Evolutionary conservation across 225 moss, liverwort and hornwort species (phyloP).

Genomic region (Physcomitrellopsis africana): DNA sequence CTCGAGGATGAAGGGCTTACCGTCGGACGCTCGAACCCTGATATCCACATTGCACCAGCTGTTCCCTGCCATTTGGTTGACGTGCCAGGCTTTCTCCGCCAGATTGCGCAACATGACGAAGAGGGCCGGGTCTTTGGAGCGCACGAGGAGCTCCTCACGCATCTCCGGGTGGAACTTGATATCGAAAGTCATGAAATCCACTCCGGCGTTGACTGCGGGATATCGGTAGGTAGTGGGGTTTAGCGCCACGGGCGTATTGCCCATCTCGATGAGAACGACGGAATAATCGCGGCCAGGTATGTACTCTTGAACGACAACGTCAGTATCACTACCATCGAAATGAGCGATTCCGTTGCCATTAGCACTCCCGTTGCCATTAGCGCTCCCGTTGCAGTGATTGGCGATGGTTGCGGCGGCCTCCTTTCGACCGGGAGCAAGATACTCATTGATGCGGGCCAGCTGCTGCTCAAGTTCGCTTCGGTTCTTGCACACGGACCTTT

Average conservation of each 20-base stretch:
- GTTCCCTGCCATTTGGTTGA: constrained; percentile 2
- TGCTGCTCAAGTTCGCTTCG: background rate
- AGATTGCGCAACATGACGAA: constrained; percentile 7
- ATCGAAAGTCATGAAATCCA: background rate
- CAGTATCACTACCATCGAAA: background rate
- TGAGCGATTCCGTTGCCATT: background rate
- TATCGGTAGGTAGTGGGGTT: background rate
- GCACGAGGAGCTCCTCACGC: background rate
- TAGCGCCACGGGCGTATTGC: constrained; percentile 11
- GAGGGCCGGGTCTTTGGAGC: background rate
- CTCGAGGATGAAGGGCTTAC: background rate
- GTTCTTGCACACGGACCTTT: background rate
- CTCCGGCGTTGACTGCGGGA: background rate
- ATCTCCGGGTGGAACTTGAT: background rate
- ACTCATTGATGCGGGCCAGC: constrained; percentile 3
- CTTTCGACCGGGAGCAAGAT: background rate
- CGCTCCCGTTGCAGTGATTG: background rate
- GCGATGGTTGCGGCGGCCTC: background rate
- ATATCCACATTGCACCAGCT: constrained; percentile 19
- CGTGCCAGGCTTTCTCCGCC: constrained; percentile 21
- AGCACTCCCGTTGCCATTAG: background rate
- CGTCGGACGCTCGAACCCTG: background rate
- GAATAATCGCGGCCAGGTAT: constrained; percentile 20
- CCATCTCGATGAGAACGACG: background rate
- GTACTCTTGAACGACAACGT: constrained; percentile 20